These are phyloP conservation scores for Metschnikowia peoriensis DNA, from an alignment of 805 yeast genomes.

Conservation along the genomic window DNA sequence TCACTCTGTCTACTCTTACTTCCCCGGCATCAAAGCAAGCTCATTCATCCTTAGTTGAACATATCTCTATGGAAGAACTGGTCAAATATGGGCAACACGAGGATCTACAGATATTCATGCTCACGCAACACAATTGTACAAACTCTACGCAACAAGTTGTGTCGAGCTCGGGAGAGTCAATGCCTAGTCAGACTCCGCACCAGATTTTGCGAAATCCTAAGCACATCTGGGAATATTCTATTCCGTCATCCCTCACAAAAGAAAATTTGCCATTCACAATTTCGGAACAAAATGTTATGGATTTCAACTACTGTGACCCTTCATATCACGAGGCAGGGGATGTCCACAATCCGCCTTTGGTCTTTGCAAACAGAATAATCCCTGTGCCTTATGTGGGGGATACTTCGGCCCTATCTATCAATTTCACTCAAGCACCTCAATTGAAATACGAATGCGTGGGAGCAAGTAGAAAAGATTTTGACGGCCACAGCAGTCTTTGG, in stretches of 20 bases:
- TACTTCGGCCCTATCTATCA: not conserved
- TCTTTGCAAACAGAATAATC: slow-evolving; percentile 67
- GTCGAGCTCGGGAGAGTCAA: not conserved
- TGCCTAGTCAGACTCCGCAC: slow-evolving; percentile 10
- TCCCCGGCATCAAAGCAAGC: not conserved
- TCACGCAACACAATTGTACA: slow-evolving; percentile 11
- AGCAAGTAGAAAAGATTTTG: not conserved
- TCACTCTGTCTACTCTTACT: not conserved
- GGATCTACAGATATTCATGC: slow-evolving; percentile 13
- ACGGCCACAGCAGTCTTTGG: slow-evolving; percentile 30
- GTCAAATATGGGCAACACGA: not conserved
- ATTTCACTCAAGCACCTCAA: not conserved
- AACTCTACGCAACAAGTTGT: not conserved
- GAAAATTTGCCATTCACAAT: slow-evolving; percentile 26
- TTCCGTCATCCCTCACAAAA: slow-evolving; percentile 21
- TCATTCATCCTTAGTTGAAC: not conserved
- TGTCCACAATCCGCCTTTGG: slow-evolving; percentile 51
- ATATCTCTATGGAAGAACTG: not conserved
- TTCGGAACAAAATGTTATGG: slow-evolving; percentile 46
- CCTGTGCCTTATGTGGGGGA: slow-evolving; percentile 30
- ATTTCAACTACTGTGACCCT: slow-evolving; percentile 60
- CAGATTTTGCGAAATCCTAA: slow-evolving; percentile 9
- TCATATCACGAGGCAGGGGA: slow-evolving; percentile 55
- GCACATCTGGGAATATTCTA: slow-evolving; percentile 20
- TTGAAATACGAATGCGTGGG: slow-evolving; percentile 4